phyloP scores from a whole-genome alignment of 2,329 filamentous ascomycete genomes.

The Paecilomyces niveus region DNA sequence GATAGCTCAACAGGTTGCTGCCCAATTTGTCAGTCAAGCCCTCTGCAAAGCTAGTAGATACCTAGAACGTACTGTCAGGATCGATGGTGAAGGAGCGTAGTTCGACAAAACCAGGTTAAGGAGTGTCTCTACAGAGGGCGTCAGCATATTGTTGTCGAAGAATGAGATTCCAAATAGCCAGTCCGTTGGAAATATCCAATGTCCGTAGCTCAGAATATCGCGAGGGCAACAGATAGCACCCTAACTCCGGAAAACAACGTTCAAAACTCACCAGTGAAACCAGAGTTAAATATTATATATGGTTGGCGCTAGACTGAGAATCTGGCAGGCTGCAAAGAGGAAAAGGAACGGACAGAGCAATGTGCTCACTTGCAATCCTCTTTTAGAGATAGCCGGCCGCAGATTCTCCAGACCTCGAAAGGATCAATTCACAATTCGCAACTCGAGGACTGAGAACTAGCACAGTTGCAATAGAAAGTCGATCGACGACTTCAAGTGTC shows the following conservation, averaged over 20 bases:
- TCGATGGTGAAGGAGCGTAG: neutral
- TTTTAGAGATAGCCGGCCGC: neutral
- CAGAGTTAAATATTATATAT: neutral
- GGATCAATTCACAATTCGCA: neutral
- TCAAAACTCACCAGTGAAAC: neutral
- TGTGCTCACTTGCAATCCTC: constrained; percentile 9
- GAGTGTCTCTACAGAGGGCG: neutral
- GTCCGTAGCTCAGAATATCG: neutral
- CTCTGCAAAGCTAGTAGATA: neutral
- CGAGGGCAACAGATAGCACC: neutral
- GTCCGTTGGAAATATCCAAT: neutral
- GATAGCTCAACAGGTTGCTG: neutral
- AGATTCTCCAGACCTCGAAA: constrained; percentile 2
- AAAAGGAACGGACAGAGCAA: constrained; percentile 18
- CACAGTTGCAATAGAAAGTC: constrained; percentile 5
- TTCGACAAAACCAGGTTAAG: too few species aligned
- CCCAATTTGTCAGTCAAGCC: neutral
- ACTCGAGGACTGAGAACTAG: neutral
- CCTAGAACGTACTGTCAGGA: neutral
- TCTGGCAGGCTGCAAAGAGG: constrained; percentile 5
- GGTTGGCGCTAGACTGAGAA: neutral
- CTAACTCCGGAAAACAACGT: neutral
- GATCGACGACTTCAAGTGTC: constrained; percentile 7
- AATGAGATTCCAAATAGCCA: neutral
- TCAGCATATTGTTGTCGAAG: neutral